Evolutionary conservation across 345 rosid species (phyloP).

Genomic region (Acer saccharum): DNA sequence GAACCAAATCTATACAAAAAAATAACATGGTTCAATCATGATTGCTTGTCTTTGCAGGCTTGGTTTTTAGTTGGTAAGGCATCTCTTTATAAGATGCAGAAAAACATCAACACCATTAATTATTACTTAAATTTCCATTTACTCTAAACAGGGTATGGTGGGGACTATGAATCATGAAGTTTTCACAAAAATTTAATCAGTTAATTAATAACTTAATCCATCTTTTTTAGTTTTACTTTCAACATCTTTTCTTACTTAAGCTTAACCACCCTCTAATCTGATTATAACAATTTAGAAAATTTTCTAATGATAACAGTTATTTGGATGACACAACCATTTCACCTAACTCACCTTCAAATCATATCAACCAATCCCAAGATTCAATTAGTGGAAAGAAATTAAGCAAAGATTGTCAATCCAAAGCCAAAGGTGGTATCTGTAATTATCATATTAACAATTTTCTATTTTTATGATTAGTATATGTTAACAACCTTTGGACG

Average conservation of each 20-base stretch:
- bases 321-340: constrained; percentile 17
- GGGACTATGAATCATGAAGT: neutral
- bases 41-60: constrained; percentile 26
- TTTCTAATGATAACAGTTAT: neutral
- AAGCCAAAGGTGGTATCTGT: neutral
- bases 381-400: neutral
- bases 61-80: neutral
- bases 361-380: neutral
- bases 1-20: too few species aligned
- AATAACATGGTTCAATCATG: neutral
- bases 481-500: neutral
- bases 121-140: neutral
- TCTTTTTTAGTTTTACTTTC: neutral
- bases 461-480: neutral
- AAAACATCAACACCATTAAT: neutral
- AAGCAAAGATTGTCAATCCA: neutral
- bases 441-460: neutral
- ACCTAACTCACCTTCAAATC: constrained; percentile 23
- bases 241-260: neutral
- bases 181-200: neutral
- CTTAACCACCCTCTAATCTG: constrained; percentile 9
- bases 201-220: neutral
- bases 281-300: constrained; percentile 26
- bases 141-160: neutral
- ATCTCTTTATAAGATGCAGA: neutral